phyloP scores from a whole-genome alignment of 1,284 basidiomycete species.

The Hortiboletus rubellus region DNA sequence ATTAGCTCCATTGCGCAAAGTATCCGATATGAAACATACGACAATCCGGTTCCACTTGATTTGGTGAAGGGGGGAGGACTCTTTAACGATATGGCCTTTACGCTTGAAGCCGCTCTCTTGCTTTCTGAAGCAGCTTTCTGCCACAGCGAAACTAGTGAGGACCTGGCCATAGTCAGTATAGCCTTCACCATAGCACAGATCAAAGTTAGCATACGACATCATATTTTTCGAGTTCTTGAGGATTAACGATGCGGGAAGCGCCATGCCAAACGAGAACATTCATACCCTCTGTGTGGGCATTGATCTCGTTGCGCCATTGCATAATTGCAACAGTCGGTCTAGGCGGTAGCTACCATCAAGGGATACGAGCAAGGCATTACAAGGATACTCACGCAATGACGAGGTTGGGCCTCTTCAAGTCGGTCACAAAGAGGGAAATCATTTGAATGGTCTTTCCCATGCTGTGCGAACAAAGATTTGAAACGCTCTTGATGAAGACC shows the following conservation, averaged over 20 bases:
- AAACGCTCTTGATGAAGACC: conserved; percentile 1
- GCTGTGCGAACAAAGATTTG: conserved; percentile 41
- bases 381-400: conserved; percentile 76
- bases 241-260: conserved; percentile 60
- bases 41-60: conserved; percentile 86
- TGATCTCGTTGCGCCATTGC: conserved; percentile 98
- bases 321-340: conserved; percentile 96
- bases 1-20: neutral
- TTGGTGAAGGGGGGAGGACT: conserved; percentile 83
- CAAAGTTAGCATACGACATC: conserved; percentile 70
- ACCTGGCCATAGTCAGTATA: conserved; percentile 40
- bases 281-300: conserved; percentile 74
- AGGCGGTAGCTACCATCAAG: conserved; percentile 1
- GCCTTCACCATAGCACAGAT: neutral
- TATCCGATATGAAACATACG: conserved; percentile 38
- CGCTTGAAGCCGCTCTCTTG: conserved; percentile 92
- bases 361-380: neutral
- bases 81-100: conserved; percentile 83
- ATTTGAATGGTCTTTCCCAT: conserved; percentile 99
- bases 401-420: conserved; percentile 79
- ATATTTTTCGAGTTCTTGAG: conserved; percentile 73
- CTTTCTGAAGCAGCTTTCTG: conserved; percentile 93
- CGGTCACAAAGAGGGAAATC: conserved; percentile 85
- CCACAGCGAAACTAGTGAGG: conserved; percentile 78
- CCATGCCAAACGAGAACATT: conserved; percentile 95